Conservation (phyloP, 225 moss, liverwort and hornwort species). For the Physcomitrium patens region DNA sequence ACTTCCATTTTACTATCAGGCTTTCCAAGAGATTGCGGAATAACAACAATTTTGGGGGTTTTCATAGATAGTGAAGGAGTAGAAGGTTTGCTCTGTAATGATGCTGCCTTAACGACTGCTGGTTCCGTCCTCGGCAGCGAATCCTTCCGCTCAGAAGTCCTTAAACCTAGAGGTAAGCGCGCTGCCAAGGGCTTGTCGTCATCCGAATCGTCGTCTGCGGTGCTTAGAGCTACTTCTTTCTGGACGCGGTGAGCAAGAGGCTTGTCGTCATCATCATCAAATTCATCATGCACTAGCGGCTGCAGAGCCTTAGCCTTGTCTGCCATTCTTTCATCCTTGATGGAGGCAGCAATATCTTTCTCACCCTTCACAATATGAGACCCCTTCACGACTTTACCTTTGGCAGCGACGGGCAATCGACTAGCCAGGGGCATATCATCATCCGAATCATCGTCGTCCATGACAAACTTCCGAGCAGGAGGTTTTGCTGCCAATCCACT, state of each 20-base stretch:
- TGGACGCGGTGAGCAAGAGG: slow-evolving; percentile 42
- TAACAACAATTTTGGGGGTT: slow-evolving; percentile 24
- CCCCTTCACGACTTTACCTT: slow-evolving; percentile 36
- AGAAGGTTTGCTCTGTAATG: slow-evolving; percentile 37
- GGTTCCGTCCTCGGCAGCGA: slow-evolving; percentile 54
- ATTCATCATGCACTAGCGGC: slow-evolving; percentile 28
- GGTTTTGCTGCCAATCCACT: slow-evolving; percentile 36
- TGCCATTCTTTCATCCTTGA: background rate
- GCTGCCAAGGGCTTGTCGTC: slow-evolving; percentile 61
- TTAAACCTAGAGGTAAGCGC: slow-evolving; percentile 33
- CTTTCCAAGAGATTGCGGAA: slow-evolving; percentile 24
- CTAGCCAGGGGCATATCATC: slow-evolving; percentile 45
- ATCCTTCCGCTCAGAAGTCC: slow-evolving; percentile 56
- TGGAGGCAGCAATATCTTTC: background rate
- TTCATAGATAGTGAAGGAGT: slow-evolving; percentile 29
- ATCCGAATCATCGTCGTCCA: slow-evolving; percentile 46
- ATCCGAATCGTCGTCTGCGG: slow-evolving; percentile 53
- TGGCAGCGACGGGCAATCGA: slow-evolving; percentile 25
- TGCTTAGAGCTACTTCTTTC: slow-evolving; percentile 28
- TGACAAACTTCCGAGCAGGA: slow-evolving; percentile 39
- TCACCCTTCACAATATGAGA: slow-evolving; percentile 9
- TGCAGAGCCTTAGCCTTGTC: slow-evolving; percentile 1
- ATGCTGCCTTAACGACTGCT: slow-evolving; percentile 33
- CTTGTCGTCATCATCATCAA: slow-evolving; percentile 50
- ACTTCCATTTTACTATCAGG: slow-evolving; percentile 47